Evolutionary conservation across 1,284 basidiomycete species (phyloP), one percentile per base, ranked within the genome.

Genomic region (Cutaneotrichosporon cavernicola): DNA sequence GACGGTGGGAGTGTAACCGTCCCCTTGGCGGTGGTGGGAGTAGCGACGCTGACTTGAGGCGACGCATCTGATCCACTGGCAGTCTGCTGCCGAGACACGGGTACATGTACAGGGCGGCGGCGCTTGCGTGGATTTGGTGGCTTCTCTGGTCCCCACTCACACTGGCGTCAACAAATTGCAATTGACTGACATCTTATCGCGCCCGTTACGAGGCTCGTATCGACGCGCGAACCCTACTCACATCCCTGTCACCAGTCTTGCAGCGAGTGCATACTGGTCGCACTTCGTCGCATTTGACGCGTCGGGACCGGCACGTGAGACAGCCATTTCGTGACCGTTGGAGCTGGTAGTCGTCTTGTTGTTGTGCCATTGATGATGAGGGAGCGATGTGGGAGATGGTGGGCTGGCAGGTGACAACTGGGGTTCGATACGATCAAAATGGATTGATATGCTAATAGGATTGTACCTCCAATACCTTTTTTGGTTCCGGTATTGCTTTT

Each of bases 211-310:
- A 47, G 32, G 46, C 58, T 59, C 58, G 58, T 47, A 38, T 53
- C 43, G 43, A 21, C 36, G 36, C 30, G 67, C n/a, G 26, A 26
- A 26, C 7, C 34, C 34, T 8, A 53, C 72, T 64, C 62, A 75
- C 74, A 61, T 73, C 70, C 32, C 74, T 61, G 11, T 58, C 52
- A 30, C 72, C 73, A 16, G 71, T 69, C 30, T 60, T 60, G 60
- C 67, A 69, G 1, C 65, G 47, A 0, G 34, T 65, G 63, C 76
- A 78, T 0, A 63, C 38, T 2, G 76, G 76, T 50, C 69, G 56
- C 14, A 56, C 49, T 58, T 79, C 76, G 62, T 75, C 73, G 61
- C 77, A 79, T 60, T 77, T 76, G 53, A 79, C 74, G 50, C 76
- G 74, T 0, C 76, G 66, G 11, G 63, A n/a, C n/a, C 76, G 68